phyloP scores from a whole-genome alignment of 192 early-diverging fungal genomes.

The Backusella macrospora region DNA sequence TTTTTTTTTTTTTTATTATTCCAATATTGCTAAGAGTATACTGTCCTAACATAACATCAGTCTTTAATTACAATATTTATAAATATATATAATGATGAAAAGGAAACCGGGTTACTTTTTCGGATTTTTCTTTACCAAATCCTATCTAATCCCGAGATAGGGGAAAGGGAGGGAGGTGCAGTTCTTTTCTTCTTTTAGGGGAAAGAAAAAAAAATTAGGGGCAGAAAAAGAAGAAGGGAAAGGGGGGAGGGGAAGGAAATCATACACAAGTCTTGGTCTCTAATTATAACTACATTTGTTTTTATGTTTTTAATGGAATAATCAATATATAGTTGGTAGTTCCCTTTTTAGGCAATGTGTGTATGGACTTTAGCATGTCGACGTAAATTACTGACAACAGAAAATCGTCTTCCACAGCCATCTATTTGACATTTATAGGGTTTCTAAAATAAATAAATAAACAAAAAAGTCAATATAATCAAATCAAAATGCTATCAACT shows the following conservation, averaged over 20 bases:
- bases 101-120: not conserved
- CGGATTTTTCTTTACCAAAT: conserved; percentile 6
- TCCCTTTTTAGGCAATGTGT: not conserved
- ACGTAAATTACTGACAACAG: conserved; percentile 69
- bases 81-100: conserved; percentile 7
- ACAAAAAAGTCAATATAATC: not conserved
- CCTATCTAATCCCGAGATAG: not conserved
- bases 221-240: not conserved
- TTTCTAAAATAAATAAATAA: conserved; percentile 28
- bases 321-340: not conserved
- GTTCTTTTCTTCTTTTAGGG: too few relatives aligned
- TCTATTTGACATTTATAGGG: conserved; percentile 55
- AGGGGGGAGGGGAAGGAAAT: not conserved
- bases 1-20: too few relatives aligned
- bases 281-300: not conserved
- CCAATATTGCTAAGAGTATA: not conserved
- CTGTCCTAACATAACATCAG: not conserved
- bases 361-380: conserved; percentile 63
- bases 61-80: conserved; percentile 3
- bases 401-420: conserved; percentile 67
- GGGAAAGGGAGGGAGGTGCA: not conserved
- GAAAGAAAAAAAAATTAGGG: not conserved
- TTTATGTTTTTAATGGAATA: not conserved
- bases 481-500: not conserved
- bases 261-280: not conserved